These are phyloP conservation scores for Lactarius evosmus DNA, from an alignment of 768 basidiomycete genomes.

Conservation along the genomic window DNA sequence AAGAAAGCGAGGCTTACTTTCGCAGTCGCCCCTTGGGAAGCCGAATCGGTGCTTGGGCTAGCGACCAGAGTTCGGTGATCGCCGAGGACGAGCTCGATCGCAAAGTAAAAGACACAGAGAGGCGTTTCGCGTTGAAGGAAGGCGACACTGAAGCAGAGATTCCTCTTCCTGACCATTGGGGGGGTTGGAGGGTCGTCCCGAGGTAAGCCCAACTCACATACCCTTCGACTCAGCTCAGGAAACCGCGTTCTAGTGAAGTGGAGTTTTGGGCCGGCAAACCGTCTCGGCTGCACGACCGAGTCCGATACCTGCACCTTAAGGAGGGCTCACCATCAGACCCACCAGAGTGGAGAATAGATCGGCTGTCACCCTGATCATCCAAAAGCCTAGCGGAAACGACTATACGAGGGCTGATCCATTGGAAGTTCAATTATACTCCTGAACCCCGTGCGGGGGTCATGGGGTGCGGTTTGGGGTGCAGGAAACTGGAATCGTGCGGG, in stretches of 20 bases:
- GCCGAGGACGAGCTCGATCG: constrained; percentile 64
- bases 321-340: constrained; percentile 46
- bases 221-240: constrained; percentile 9
- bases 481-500: not conserved
- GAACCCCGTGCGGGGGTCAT: not conserved
- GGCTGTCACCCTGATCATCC: constrained; percentile 55
- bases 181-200: constrained; percentile 94
- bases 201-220: constrained; percentile 47
- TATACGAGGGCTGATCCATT: not conserved
- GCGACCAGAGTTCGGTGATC: constrained; percentile 79
- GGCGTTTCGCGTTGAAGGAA: constrained; percentile 51
- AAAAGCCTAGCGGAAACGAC: not conserved
- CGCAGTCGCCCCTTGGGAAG: constrained; percentile 77
- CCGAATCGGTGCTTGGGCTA: constrained; percentile 90
- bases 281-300: constrained; percentile 89
- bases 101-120: constrained; percentile 55
- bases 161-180: constrained; percentile 90
- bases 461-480: too few species aligned
- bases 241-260: constrained; percentile 62
- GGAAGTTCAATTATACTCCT: not conserved
- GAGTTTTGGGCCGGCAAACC: constrained; percentile 98
- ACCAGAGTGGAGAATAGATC: constrained; percentile 71
- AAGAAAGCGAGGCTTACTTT: constrained; percentile 85
- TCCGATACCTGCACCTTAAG: constrained; percentile 70
- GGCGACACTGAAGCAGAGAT: constrained; percentile 48